Percentiles rank a stretch among this genome's conserved stretches.
Evolutionary conservation across 2,329 filamentous ascomycete species (phyloP).

Genomic region (Penicillium capsulatum): DNA sequence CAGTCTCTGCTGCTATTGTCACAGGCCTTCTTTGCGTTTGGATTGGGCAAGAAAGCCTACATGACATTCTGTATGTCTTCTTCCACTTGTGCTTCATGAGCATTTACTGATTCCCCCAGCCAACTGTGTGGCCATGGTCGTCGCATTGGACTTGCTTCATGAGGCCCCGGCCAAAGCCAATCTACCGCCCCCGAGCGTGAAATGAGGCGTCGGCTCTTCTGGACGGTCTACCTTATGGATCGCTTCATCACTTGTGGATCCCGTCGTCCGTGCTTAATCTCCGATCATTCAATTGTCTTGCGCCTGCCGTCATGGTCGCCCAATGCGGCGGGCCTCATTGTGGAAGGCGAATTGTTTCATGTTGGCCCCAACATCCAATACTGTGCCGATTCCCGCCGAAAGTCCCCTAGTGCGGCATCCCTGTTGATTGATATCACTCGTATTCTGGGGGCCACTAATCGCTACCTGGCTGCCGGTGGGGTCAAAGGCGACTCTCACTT

Average conservation of each 20-base stretch:
- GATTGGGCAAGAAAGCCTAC: conserved; percentile 78
- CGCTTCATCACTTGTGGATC: conserved; percentile 79
- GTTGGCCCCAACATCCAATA: conserved; percentile 73
- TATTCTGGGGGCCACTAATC: conserved; percentile 76
- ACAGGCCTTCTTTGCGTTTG: conserved; percentile 69
- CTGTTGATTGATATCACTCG: conserved; percentile 82
- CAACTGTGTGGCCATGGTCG: conserved; percentile 74
- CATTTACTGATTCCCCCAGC: conserved; percentile 44
- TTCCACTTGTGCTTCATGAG: not conserved
- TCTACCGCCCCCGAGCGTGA: conserved; percentile 66
- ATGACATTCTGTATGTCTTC: conserved; percentile 69
- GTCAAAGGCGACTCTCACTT: conserved; percentile 88
- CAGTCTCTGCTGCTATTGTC: conserved; percentile 73
- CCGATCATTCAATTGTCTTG: conserved; percentile 70
- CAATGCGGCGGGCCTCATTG: conserved; percentile 55
- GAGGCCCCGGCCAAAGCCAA: conserved; percentile 63
- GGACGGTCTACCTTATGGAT: conserved; percentile 83
- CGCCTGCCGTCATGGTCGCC: conserved; percentile 71
- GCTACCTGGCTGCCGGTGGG: conserved; percentile 77
- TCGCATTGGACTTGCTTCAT: conserved; percentile 74
- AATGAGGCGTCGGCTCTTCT: conserved; percentile 74
- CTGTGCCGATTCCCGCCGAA: conserved; percentile 63
- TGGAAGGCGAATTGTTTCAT: conserved; percentile 79
- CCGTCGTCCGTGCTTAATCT: conserved; percentile 73
- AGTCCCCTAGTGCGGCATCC: conserved; percentile 68